Evolutionary conservation across 805 yeast species (phyloP).

Genomic region (Teunomyces atbi): DNA sequence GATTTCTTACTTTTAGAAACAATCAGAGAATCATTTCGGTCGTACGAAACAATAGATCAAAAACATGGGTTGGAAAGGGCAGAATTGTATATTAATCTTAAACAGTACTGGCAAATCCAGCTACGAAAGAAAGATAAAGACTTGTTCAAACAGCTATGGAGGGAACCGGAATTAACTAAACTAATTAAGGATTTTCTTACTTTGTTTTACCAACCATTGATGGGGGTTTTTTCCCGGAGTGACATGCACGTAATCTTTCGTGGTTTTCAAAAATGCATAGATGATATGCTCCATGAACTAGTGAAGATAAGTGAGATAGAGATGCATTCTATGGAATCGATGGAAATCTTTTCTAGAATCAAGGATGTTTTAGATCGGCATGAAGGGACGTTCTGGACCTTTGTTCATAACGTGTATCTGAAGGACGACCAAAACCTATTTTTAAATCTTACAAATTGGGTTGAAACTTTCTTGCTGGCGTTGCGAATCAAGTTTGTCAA

Average conservation of each 20-base stretch:
- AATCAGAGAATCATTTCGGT: conserved; percentile 16
- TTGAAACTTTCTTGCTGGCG: conserved; percentile 61
- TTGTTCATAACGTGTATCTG: conserved; percentile 78
- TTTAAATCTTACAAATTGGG: conserved; percentile 71
- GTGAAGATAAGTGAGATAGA: conserved; percentile 55
- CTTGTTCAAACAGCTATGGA: conserved; percentile 74
- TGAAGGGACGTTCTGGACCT: conserved; percentile 67
- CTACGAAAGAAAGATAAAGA: conserved; percentile 75
- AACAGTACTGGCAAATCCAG: conserved; percentile 60
- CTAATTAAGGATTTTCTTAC: conserved; percentile 68
- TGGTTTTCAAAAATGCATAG: conserved; percentile 37
- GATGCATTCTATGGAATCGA: conserved; percentile 44
- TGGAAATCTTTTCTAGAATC: conserved; percentile 66
- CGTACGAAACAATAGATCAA: conserved; percentile 18
- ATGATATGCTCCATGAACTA: conserved; percentile 65
- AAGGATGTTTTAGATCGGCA: conserved; percentile 67
- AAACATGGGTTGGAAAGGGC: conserved; percentile 12
- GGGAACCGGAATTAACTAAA: conserved; percentile 76
- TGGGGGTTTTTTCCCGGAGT: conserved; percentile 34
- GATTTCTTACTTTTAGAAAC: conserved; percentile 4
- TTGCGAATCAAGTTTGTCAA: conserved; percentile 58
- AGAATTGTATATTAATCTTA: conserved; percentile 50
- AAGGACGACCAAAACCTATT: conserved; percentile 74
- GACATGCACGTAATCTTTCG: conserved; percentile 38
- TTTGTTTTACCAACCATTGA: conserved; percentile 42